Percentiles rank a stretch among this genome's conserved stretches.
phyloP scores from a whole-genome alignment of 192 early-diverging fungal genomes.

The Oehlia diaphana region DNA sequence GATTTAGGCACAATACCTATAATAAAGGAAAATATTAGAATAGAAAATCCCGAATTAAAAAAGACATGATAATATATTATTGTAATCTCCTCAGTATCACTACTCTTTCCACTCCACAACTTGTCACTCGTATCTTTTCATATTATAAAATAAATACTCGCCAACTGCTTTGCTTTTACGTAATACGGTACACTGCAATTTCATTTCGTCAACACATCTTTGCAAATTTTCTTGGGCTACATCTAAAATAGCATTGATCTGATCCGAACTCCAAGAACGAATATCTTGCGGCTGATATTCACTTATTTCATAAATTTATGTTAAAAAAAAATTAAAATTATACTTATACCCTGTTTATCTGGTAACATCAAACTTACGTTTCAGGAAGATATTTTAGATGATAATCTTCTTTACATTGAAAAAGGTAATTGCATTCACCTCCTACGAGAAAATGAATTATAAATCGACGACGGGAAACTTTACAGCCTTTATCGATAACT shows the following conservation, averaged over 20 bases:
- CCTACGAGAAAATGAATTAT: slow-evolving; percentile 32
- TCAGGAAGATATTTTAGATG: slow-evolving; percentile 69
- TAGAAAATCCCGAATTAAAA: neutral
- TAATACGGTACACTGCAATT: slow-evolving; percentile 61
- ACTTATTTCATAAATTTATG: slow-evolving; percentile 16
- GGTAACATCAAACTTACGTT: slow-evolving; percentile 37
- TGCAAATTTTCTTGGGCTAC: slow-evolving; percentile 70
- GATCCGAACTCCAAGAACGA: slow-evolving; percentile 53
- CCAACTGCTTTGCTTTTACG: slow-evolving; percentile 83
- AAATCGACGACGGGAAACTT: neutral
- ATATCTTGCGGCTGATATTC: slow-evolving; percentile 45
- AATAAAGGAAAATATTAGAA: neutral
- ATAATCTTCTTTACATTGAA: slow-evolving; percentile 62
- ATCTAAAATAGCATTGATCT: slow-evolving; percentile 67
- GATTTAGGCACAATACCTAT: slow-evolving; percentile 55
- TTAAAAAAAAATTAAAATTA: neutral
- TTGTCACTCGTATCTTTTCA: too few relatives aligned
- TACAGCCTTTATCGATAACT: neutral
- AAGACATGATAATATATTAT: too few relatives aligned
- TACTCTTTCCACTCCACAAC: too few relatives aligned
- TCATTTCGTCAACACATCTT: slow-evolving; percentile 66
- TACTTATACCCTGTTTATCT: neutral
- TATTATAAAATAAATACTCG: neutral
- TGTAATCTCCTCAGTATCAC: too few relatives aligned
- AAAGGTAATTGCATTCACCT: slow-evolving; percentile 92